phyloP scores from a whole-genome alignment of 768 basidiomycete species.

The Termitomyces sp. region DNA sequence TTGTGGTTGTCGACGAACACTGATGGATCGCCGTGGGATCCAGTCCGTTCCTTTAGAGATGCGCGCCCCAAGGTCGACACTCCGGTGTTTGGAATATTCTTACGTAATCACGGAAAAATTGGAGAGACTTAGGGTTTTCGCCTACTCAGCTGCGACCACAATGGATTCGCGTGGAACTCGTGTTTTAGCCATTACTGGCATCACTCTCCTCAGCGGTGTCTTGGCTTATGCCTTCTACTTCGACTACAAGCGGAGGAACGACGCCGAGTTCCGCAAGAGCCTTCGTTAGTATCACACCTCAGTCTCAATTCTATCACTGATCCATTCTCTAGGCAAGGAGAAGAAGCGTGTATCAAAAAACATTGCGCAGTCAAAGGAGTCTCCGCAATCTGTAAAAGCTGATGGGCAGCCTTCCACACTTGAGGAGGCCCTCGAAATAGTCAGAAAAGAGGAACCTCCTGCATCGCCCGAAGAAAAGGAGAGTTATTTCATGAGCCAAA shows the following conservation, averaged over 20 bases:
- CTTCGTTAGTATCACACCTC: constrained; percentile 56
- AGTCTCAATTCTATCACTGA: constrained; percentile 9
- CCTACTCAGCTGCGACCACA: constrained; percentile 14
- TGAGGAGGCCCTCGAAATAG: constrained; percentile 53
- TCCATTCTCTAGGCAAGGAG: constrained; percentile 68
- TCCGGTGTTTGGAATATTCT: constrained; percentile 6
- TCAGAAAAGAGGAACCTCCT: constrained; percentile 68
- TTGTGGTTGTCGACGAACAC: not conserved
- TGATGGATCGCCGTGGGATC: not conserved
- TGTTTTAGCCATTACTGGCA: constrained; percentile 38
- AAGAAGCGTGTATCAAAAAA: constrained; percentile 83
- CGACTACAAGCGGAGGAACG: constrained; percentile 90
- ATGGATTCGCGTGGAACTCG: constrained; percentile 35
- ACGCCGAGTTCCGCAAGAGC: constrained; percentile 80
- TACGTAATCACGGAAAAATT: constrained; percentile 15
- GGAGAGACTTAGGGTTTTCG: not conserved
- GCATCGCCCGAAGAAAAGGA: constrained; percentile 73
- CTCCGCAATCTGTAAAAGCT: constrained; percentile 17
- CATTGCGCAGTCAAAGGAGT: constrained; percentile 41
- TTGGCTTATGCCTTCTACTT: constrained; percentile 89
- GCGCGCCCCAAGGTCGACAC: not conserved
- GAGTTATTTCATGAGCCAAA: constrained; percentile 86
- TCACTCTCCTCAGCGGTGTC: constrained; percentile 50
- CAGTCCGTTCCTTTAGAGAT: not conserved
- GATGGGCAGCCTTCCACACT: constrained; percentile 49